A percentile compares a stretch with the other conserved stretches of the same genome.
Conservation (phyloP, 441 rosid genomes). For the Monsonia emarginata region DNA sequence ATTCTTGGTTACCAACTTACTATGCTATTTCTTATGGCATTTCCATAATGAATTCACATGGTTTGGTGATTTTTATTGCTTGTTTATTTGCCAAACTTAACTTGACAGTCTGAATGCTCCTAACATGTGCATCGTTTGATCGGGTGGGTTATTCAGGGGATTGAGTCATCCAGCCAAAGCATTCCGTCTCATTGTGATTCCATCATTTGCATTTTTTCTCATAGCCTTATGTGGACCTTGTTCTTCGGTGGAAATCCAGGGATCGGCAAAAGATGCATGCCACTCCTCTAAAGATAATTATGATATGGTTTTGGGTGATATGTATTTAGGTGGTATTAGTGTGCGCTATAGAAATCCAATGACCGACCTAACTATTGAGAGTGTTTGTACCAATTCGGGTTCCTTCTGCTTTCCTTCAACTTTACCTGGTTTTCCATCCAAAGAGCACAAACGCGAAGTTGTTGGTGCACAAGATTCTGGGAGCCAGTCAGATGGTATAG, state of each 20-base stretch:
- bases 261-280: conserved; percentile 35
- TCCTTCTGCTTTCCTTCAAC: conserved; percentile 67
- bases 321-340: conserved; percentile 25
- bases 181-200: conserved; percentile 36
- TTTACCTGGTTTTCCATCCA: conserved; percentile 32
- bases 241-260: conserved; percentile 33
- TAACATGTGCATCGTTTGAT: conserved; percentile 7
- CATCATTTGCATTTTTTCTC: conserved; percentile 43
- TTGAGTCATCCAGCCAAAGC: conserved; percentile 31
- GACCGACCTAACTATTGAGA: conserved; percentile 22
- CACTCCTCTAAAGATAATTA: conserved; percentile 31
- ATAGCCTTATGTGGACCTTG: conserved; percentile 35
- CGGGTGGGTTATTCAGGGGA: conserved; percentile 43
- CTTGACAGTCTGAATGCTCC: not conserved
- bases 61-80: not conserved
- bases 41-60: not conserved
- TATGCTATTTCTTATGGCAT: not conserved
- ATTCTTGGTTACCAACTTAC: not conserved
- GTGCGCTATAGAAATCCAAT: conserved; percentile 26
- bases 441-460: conserved; percentile 19
- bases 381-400: conserved; percentile 40
- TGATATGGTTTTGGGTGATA: conserved; percentile 20
- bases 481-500: conserved; percentile 24
- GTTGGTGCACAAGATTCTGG: conserved; percentile 31
- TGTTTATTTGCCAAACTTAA: conserved; percentile 1